phyloP scores from a whole-genome alignment of 2,329 filamentous ascomycete genomes.

The Aspergillus novoparasiticus region DNA sequence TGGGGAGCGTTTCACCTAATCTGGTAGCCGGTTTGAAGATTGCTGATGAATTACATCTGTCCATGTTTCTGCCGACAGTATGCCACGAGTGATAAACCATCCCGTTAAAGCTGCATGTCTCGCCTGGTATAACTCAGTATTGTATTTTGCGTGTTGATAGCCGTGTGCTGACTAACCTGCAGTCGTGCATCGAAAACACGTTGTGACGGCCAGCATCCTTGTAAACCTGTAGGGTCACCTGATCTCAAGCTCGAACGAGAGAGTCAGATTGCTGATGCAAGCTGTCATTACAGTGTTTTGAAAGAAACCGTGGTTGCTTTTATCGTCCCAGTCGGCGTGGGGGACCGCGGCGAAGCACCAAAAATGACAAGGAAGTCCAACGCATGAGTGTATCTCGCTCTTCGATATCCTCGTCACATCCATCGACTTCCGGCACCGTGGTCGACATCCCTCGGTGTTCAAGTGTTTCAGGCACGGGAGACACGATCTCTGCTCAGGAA shows the following conservation, averaged over 20 bases:
- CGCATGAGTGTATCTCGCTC: background rate
- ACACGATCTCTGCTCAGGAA: background rate
- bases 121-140: background rate
- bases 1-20: background rate
- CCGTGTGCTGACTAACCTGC: background rate
- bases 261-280: background rate
- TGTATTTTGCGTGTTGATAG: no score
- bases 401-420: background rate
- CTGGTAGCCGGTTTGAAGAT: background rate
- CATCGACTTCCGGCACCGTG: background rate
- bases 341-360: background rate
- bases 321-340: background rate
- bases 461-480: background rate
- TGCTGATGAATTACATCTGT: background rate
- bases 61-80: background rate
- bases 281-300: background rate
- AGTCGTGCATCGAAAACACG: slow-evolving; percentile 8
- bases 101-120: background rate
- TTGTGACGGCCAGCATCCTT: slow-evolving; percentile 2
- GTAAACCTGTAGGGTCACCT: slow-evolving; percentile 2
- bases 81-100: background rate
- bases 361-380: background rate
- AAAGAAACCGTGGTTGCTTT: background rate
- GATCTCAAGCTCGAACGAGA: background rate
- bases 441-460: background rate